Evolutionary conservation across 2,329 filamentous ascomycete species (phyloP).

Genomic region (Xylaria sp.): DNA sequence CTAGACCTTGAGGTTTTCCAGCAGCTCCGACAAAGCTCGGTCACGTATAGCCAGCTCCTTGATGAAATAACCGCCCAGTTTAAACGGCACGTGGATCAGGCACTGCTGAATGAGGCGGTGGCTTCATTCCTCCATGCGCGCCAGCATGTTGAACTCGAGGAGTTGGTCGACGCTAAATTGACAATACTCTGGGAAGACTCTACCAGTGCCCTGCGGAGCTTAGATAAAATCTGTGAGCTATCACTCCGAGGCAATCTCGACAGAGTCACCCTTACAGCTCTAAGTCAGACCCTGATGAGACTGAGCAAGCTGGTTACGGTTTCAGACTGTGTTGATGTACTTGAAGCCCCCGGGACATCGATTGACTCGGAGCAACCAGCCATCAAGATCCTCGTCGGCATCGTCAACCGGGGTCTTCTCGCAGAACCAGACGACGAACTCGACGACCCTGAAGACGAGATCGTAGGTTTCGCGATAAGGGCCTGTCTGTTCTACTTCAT

Average conservation of each 20-base stretch:
- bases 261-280: conserved; percentile 58
- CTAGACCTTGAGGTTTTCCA: conserved; percentile 85
- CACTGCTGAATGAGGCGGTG: conserved; percentile 78
- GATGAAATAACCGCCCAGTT: conserved; percentile 95
- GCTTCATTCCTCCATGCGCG: conserved; percentile 78
- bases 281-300: conserved; percentile 70
- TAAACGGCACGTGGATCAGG: conserved; percentile 80
- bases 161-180: conserved; percentile 75
- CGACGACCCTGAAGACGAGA: conserved; percentile 72
- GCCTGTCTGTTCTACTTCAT: conserved; percentile 84
- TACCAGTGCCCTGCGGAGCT: conserved; percentile 64
- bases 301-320: conserved; percentile 76
- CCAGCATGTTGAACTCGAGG: conserved; percentile 81
- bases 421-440: conserved; percentile 63
- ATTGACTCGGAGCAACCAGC: conserved; percentile 45
- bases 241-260: conserved; percentile 64
- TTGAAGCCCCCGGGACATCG: conserved; percentile 58
- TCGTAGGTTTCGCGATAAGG: conserved; percentile 71
- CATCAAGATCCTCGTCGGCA: conserved; percentile 65
- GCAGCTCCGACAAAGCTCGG: conserved; percentile 79
- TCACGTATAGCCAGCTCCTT: conserved; percentile 71
- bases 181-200: conserved; percentile 81
- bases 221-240: conserved; percentile 68
- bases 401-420: conserved; percentile 69
- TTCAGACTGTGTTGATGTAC: conserved; percentile 66